Evolutionary conservation across 2,329 filamentous ascomycete species (phyloP), one percentile per base, ranked within the genome.

Genomic region (Colletotrichum caudatum): DNA sequence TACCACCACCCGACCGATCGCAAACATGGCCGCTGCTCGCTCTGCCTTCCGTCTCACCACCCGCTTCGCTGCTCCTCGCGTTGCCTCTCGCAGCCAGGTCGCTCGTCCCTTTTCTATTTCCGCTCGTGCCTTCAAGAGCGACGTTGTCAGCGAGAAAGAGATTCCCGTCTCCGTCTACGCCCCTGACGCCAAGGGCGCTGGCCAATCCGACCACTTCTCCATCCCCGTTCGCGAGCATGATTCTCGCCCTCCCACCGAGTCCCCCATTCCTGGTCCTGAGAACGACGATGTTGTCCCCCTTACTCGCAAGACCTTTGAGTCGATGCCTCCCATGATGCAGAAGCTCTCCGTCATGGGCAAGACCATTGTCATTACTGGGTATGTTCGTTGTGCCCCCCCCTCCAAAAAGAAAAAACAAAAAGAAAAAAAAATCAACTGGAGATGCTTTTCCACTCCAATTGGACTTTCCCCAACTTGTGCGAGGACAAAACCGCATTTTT

Each of bases 321-420:
- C 84, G 54, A 84, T 74, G 79, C 88, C 91, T 6, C 85, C 87
- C 39, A 93, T 90, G 46, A 85, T 94, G 82, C 86, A 90, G 81
- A 91, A 88, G 81, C 91, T 93, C 86, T 89, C 86, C 64, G 85
- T 93, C 72, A 88, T 88, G 79, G 90, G 86, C 79, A 93, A 93
- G 86, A 88, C 91, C 67, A 91, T 93, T 75, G 86, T 94, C 74
- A 82, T 94, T 76, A 94, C 92, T 79, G 92, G 90, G 89, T 91
- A 86, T 80, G 87, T 78, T 64, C 3, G 29, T 57, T 53, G 56
- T 29, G 29, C 29, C 62, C 57, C 48, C 53, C 62, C 14, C 48
- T 61, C 48, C 62, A 26, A n/a, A n/a, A n/a, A n/a, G n/a, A n/a
- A n/a, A n/a, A n/a, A n/a, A n/a, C n/a, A n/a, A n/a, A n/a, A n/a